These are phyloP conservation scores for Nakaseomyces kungkrabaensis DNA, from an alignment of 1,139 yeast genomes.

Conservation along the genomic window DNA sequence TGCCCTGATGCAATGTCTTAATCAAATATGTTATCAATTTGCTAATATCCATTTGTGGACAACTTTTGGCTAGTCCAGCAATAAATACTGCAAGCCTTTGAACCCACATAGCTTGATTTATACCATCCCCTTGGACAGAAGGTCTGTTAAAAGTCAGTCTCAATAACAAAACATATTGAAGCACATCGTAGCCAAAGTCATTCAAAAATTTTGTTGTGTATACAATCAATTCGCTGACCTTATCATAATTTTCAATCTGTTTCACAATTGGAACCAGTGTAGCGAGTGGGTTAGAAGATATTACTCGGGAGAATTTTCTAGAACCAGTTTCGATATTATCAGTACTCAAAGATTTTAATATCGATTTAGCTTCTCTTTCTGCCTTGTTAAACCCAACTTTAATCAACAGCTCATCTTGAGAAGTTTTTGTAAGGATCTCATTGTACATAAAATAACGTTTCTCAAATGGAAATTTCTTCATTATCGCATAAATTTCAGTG, in stretches of 20 bases:
- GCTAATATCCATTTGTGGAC: constrained; percentile 43
- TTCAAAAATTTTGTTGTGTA: constrained; percentile 75
- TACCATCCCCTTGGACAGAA: constrained; percentile 67
- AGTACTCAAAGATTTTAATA: constrained; percentile 76
- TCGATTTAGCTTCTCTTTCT: constrained; percentile 73
- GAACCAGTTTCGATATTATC: constrained; percentile 73
- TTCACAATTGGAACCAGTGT: constrained; percentile 53
- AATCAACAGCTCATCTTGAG: constrained; percentile 47
- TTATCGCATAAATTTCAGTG: constrained; percentile 48
- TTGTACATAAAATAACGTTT: constrained; percentile 75
- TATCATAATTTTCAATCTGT: constrained; percentile 87
- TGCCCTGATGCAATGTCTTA: constrained; percentile 55
- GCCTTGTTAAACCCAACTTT: constrained; percentile 60
- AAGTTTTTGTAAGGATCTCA: constrained; percentile 52
- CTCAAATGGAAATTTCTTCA: constrained; percentile 48
- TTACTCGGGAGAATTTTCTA: constrained; percentile 66
- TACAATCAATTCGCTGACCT: constrained; percentile 67
- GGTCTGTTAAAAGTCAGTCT: constrained; percentile 64
- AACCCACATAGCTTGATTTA: constrained; percentile 77
- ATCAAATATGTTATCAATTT: constrained; percentile 53
- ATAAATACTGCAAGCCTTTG: constrained; percentile 61
- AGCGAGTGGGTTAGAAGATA: constrained; percentile 75
- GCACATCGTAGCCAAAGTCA: constrained; percentile 75
- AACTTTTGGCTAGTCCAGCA: constrained; percentile 50
- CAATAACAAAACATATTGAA: constrained; percentile 63